Evolutionary conservation across 371 early-diverging fungal species (phyloP), one percentile per base, ranked within the genome.

Genomic region (Mucor piriformis): DNA sequence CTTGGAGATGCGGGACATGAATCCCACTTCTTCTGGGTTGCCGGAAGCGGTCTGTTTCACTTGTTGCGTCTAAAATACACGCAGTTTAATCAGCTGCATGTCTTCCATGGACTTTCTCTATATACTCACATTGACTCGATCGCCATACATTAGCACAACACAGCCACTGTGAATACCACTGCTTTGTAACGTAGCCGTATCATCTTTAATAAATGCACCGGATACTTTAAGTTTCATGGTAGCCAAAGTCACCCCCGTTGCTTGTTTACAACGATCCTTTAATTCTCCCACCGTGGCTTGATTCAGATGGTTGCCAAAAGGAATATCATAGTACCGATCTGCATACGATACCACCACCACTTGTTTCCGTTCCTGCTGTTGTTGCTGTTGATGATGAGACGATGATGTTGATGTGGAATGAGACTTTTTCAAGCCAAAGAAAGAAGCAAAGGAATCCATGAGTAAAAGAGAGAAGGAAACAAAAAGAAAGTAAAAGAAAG

Each of bases 201-300:
- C 66, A 33, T 70, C 71, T 51, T 70, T 70, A 11, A 70, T 63
- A 43, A 48, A 57, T 4, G 71, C 71, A 23, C 69, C 70, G n/a
- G 70, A 69, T 10, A 69, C 70, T 21, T 65, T 69, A 8, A 69
- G 47, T 33, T 61, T 69, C 70, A 69, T 69, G 0, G 65, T 61
- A 7, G 70, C 70, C 32, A 65, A 50, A 6, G 70, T 57, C n/a
- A 69, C 70, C 10, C 70, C 70, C 16, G 70, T 69, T 18, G 55
- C 44, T 47, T 12, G 46, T 49, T 69, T 69, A 18, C 70, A 65
- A 3, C 57, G 44, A 24, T 69, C 56, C 49, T 69, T 69, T 15
- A 69, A 8, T n/a, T 65, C 56, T 3, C 55, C 62, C n/a, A 69
- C 57, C 15, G 61, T 62, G 2, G 54, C 59, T n/a, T 56, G 42